A percentile compares a stretch with the other conserved stretches of the same genome.
These are phyloP conservation scores for Chaetomiaceae sp. DNA, from an alignment of 2,329 filamentous ascomycete species.

Conservation along the genomic window DNA sequence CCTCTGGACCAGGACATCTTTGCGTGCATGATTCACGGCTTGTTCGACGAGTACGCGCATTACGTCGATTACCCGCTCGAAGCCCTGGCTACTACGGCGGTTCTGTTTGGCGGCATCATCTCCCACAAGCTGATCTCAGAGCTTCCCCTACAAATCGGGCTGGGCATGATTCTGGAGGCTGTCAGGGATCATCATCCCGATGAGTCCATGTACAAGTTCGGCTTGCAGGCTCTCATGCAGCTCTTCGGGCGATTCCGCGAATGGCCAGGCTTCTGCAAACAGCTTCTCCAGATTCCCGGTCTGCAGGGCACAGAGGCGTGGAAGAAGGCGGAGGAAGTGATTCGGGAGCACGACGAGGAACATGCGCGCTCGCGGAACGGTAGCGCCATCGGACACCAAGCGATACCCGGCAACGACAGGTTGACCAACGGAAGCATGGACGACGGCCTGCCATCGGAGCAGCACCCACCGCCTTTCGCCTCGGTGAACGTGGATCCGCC, in stretches of 20 bases:
- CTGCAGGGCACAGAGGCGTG: constrained; percentile 81
- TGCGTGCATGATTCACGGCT: constrained; percentile 94
- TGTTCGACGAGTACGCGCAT: constrained; percentile 95
- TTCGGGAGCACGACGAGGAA: constrained; percentile 61
- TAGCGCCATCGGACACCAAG: constrained; percentile 27
- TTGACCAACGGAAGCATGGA: constrained; percentile 67
- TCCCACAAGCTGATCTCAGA: constrained; percentile 87
- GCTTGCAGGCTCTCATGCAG: constrained; percentile 88
- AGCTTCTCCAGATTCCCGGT: constrained; percentile 73
- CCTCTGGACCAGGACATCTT: constrained; percentile 88
- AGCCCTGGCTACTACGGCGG: constrained; percentile 88
- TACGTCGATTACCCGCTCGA: constrained; percentile 96
- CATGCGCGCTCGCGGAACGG: constrained; percentile 51
- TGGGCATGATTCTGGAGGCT: constrained; percentile 96
- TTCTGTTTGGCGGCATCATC: constrained; percentile 94
- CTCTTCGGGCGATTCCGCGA: constrained; percentile 76
- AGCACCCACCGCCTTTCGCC: constrained; percentile 64
- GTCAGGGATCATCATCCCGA: constrained; percentile 78
- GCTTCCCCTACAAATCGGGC: constrained; percentile 84
- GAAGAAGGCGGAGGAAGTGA: constrained; percentile 73
- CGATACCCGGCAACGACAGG: constrained; percentile 37
- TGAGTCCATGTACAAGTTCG: constrained; percentile 96
- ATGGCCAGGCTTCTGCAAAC: constrained; percentile 91
- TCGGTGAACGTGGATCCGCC: constrained; percentile 72
- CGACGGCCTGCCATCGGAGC: constrained; percentile 52